Evolutionary conservation across 495 filamentous ascomycete species (phyloP).

Genomic region (Bacidia gigantensis): DNA sequence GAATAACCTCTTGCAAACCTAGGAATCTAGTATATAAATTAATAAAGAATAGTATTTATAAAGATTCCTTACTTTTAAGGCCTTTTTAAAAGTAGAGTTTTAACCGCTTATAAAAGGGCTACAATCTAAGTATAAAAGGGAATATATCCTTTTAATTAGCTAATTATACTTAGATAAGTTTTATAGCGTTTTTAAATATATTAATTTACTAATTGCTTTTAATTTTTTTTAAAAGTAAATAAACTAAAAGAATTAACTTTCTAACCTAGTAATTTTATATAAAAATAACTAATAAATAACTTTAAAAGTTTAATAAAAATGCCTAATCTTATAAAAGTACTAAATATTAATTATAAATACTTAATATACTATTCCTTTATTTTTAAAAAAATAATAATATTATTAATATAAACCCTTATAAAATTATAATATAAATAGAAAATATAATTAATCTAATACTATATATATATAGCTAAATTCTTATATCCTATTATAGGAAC

Average conservation of each 20-base stretch:
- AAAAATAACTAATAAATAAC: not conserved
- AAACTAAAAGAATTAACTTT: not conserved
- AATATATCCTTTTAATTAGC: not conserved
- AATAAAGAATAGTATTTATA: not conserved
- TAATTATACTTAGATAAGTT: not conserved
- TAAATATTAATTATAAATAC: not conserved
- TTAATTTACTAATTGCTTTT: not conserved
- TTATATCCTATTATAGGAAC: not conserved
- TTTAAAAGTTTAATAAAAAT: not conserved
- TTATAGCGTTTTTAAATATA: not conserved
- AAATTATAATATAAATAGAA: not conserved
- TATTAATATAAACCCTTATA: conserved; percentile 2
- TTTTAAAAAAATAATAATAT: not conserved
- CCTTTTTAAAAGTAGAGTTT: not conserved
- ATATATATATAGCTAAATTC: not conserved
- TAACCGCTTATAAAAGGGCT: not conserved
- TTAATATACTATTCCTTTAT: not conserved
- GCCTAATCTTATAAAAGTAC: not conserved
- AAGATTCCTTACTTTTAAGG: not conserved
- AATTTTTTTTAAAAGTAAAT: not conserved
- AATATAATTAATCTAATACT: not conserved
- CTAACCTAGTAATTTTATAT: not conserved
- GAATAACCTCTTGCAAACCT: not conserved
- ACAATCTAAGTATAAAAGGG: not conserved
- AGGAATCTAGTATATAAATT: not conserved